Conservation (phyloP, 768 basidiomycete species). For the Boletellus sp. region DNA sequence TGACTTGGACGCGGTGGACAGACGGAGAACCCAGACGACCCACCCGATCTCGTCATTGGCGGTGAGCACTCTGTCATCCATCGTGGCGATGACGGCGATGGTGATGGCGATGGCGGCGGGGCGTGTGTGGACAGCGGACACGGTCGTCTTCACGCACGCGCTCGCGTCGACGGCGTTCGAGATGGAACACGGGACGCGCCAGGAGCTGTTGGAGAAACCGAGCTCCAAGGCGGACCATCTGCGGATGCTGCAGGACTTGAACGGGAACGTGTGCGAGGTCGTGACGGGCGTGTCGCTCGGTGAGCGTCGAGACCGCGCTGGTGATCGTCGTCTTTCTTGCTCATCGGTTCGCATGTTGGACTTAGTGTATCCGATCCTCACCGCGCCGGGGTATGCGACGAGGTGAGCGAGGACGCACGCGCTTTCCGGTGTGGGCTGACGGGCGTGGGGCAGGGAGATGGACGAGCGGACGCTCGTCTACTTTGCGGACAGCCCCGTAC, state of each 20-base stretch:
- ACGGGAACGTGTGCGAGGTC: conserved; percentile 84
- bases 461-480: conserved; percentile 80
- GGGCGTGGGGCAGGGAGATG: conserved; percentile 52
- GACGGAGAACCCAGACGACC: conserved; percentile 57
- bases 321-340: too few species aligned
- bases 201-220: conserved; percentile 91
- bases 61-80: conserved; percentile 38
- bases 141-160: conserved; percentile 83
- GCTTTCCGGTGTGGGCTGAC: not conserved
- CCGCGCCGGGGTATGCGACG: conserved; percentile 71
- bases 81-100: too few species aligned
- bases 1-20: conserved; percentile 17
- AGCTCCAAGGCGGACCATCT: conserved; percentile 71
- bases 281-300: conserved; percentile 88
- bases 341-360: too few species aligned
- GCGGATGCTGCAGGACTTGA: conserved; percentile 83
- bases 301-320: conserved; percentile 39
- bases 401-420: too few species aligned
- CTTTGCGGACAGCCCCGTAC: conserved; percentile 59
- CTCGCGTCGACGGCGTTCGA: conserved; percentile 51
- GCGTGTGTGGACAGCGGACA: conserved; percentile 64
- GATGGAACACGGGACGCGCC: conserved; percentile 42
- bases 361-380: conserved; percentile 71
- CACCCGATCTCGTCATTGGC: conserved; percentile 77
- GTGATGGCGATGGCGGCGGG: too few species aligned